Conservation (phyloP, 352 stramenopile species). For the Phytophthora podocarpi region DNA sequence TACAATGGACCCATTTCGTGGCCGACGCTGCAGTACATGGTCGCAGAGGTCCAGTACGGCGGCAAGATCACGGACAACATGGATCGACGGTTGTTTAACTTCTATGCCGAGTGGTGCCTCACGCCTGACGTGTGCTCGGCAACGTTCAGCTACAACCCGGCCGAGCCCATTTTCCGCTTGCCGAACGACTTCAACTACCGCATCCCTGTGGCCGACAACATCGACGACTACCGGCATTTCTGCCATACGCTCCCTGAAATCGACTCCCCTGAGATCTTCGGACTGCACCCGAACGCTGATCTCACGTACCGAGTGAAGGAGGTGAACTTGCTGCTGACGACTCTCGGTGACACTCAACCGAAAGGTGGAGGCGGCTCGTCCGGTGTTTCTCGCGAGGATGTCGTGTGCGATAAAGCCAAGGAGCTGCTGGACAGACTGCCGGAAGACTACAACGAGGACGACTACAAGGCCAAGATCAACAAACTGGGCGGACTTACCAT, state of each 20-base stretch:
- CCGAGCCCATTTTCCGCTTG: conserved; percentile 95
- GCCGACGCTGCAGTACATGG: conserved; percentile 99
- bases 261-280: conserved; percentile 99
- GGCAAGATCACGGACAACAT: conserved; percentile 99
- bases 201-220: conserved; percentile 92
- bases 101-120: conserved; percentile 97
- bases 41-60: conserved; percentile 98
- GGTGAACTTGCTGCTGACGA: conserved; percentile 94
- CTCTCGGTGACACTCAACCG: conserved; percentile 96
- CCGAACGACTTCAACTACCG: conserved; percentile 97
- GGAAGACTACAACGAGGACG: conserved; percentile 97
- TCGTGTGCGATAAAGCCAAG: conserved; percentile 95
- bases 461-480: conserved; percentile 97
- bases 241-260: conserved; percentile 96
- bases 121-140: conserved; percentile 82
- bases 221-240: conserved; percentile 96
- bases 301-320: conserved; percentile 98
- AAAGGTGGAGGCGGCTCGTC: conserved; percentile 91
- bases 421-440: conserved; percentile 95
- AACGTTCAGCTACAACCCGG: conserved; percentile 96
- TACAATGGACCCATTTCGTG: conserved; percentile 99
- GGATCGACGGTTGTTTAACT: conserved; percentile 97
- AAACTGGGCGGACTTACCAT: conserved; percentile 96
- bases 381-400: conserved; percentile 94
- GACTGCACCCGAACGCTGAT: conserved; percentile 98